phyloP scores from a whole-genome alignment of 2,329 filamentous ascomycete species.

The Monilinia fructigena region DNA sequence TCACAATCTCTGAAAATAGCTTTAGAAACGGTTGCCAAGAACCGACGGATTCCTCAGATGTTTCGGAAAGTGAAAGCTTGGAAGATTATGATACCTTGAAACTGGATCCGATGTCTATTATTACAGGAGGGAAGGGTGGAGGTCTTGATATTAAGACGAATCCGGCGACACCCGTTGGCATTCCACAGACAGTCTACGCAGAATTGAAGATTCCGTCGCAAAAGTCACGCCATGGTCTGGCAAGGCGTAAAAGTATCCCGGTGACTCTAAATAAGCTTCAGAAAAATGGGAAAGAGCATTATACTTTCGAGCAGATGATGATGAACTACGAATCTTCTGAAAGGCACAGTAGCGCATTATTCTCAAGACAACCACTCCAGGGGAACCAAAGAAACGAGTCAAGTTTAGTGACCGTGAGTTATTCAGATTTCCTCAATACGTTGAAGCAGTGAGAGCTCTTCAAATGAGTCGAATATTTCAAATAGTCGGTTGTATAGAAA shows the following conservation, averaged over 20 bases:
- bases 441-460: neutral
- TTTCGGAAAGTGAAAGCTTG: conserved; percentile 34
- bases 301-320: conserved; percentile 37
- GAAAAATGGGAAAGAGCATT: conserved; percentile 33
- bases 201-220: conserved; percentile 25
- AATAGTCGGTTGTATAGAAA: too few species aligned
- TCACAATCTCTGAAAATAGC: conserved; percentile 35
- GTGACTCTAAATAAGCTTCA: conserved; percentile 36
- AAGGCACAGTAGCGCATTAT: conserved; percentile 32
- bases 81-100: conserved; percentile 39
- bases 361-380: conserved; percentile 32
- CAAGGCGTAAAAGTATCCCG: conserved; percentile 35
- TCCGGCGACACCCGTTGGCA: conserved; percentile 20
- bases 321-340: conserved; percentile 35
- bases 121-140: conserved; percentile 41
- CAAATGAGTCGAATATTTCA: neutral
- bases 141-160: conserved; percentile 35
- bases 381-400: conserved; percentile 32
- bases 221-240: conserved; percentile 24
- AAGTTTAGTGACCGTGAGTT: conserved; percentile 46
- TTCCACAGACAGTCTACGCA: conserved; percentile 29
- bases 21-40: conserved; percentile 27
- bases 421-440: neutral
- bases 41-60: conserved; percentile 26
- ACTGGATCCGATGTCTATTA: conserved; percentile 34